These are phyloP conservation scores for Breviolum minutum DNA, from an alignment of 73 alveolate genomes.

Conservation along the genomic window DNA sequence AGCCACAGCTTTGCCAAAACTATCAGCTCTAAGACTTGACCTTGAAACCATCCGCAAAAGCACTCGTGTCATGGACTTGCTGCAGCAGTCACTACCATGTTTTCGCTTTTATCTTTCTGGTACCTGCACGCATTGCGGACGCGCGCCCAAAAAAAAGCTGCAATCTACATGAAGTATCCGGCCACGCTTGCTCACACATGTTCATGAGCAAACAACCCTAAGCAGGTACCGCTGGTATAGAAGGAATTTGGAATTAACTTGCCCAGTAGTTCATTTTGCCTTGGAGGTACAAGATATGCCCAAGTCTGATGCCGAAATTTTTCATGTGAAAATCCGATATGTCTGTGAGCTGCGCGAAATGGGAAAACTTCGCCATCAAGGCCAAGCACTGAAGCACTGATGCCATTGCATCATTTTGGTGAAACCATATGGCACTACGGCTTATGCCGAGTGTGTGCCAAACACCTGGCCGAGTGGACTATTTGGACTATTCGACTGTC, in stretches of 20 bases:
- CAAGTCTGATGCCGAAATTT: neutral
- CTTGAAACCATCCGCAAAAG: no score
- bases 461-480: neutral
- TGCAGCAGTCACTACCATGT: neutral
- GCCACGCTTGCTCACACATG: constrained; percentile 68
- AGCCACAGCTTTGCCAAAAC: neutral
- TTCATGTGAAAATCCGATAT: neutral
- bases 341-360: constrained; percentile 53
- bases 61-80: no score
- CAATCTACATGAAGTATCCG: constrained; percentile 35
- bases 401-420: constrained; percentile 57
- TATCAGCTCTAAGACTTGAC: neutral
- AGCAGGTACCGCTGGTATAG: neutral
- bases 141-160: constrained; percentile 41
- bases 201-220: neutral
- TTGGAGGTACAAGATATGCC: neutral
- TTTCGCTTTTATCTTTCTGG: neutral
- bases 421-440: constrained; percentile 26
- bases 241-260: no score
- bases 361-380: constrained; percentile 52
- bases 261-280: no score
- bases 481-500: neutral
- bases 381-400: constrained; percentile 32
- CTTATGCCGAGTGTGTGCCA: constrained; percentile 27
- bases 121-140: constrained; percentile 1